Conservation (phyloP, 768 basidiomycete genomes). For the Mycena albidolilacea region DNA sequence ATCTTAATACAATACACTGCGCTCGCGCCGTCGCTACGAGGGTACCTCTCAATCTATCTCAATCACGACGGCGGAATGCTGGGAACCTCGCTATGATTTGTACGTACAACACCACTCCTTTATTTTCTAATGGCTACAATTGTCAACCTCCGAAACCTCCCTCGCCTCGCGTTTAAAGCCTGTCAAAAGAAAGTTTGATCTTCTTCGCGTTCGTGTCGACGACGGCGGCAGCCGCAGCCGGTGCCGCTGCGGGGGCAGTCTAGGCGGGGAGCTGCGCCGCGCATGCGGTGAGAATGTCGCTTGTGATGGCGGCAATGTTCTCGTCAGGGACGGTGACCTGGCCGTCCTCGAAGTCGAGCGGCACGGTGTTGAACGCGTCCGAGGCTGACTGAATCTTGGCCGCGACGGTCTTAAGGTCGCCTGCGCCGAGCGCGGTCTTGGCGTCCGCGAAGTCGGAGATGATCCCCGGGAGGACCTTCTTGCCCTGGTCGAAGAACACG, state of each 20-base stretch:
- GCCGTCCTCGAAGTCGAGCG: conserved; percentile 18
- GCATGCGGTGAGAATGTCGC: conserved; percentile 17
- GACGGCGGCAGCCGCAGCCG: conserved; percentile 2
- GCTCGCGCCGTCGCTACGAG: neutral
- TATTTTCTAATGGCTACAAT: conserved; percentile 3
- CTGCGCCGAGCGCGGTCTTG: conserved; percentile 6
- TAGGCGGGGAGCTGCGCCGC: neutral
- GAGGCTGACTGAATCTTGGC: conserved; percentile 13
- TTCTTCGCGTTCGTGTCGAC: conserved; percentile 1
- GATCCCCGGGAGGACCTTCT: conserved; percentile 18
- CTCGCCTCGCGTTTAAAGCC: neutral
- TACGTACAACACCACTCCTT: conserved; percentile 6
- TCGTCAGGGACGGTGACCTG: conserved; percentile 4
- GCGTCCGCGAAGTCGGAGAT: conserved; percentile 9
- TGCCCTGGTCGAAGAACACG: conserved; percentile 18
- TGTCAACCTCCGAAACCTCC: conserved; percentile 4
- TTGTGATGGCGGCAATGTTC: conserved; percentile 16
- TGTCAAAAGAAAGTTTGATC: conserved; percentile 1
- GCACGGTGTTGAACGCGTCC: conserved; percentile 8
- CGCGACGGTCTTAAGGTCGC: conserved; percentile 16
- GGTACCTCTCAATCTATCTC: conserved; percentile 4
- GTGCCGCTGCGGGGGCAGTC: neutral
- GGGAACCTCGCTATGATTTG: conserved; percentile 7
- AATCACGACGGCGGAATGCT: neutral
- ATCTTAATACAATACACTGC: conserved; percentile 3